A percentile compares a stretch with the other conserved stretches of the same genome.
phyloP scores from a whole-genome alignment of 352 stramenopile genomes.

The Phytophthora ohioensis region DNA sequence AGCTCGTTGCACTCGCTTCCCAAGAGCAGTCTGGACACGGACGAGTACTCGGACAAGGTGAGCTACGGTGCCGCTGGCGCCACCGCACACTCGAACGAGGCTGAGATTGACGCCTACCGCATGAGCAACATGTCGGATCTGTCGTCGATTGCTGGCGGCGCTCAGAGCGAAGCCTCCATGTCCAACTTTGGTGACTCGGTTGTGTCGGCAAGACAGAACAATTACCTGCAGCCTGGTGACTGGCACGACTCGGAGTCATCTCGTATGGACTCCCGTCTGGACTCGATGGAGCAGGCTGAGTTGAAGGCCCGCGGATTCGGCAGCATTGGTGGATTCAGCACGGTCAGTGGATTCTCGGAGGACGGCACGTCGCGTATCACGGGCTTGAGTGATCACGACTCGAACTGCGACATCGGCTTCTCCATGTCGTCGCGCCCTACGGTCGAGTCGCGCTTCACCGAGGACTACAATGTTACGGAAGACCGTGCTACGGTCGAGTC shows the following conservation, averaged over 20 bases:
- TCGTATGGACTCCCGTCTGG: constrained; percentile 46
- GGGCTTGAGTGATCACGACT: constrained; percentile 39
- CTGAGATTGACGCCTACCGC: constrained; percentile 33
- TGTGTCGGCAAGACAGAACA: constrained; percentile 48
- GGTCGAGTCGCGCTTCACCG: constrained; percentile 38
- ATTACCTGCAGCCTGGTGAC: constrained; percentile 53
- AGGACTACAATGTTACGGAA: constrained; percentile 24
- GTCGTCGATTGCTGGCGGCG: constrained; percentile 49
- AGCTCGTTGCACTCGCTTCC: constrained; percentile 34
- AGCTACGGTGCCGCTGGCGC: constrained; percentile 29
- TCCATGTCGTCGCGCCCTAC: constrained; percentile 49
- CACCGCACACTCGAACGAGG: constrained; percentile 26
- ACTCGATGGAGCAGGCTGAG: constrained; percentile 47
- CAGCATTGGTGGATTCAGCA: constrained; percentile 52
- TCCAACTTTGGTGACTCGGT: constrained; percentile 68
- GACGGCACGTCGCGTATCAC: constrained; percentile 34
- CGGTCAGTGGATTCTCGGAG: constrained; percentile 46
- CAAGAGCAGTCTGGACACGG: constrained; percentile 33
- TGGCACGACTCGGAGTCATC: constrained; percentile 62
- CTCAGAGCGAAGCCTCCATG: constrained; percentile 54
- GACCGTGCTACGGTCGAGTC: constrained; percentile 27
- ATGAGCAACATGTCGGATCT: constrained; percentile 55
- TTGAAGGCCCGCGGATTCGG: constrained; percentile 40
- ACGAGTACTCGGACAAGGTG: constrained; percentile 45
- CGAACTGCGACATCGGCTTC: constrained; percentile 50